A percentile compares a stretch with the other conserved stretches of the same genome.
These are phyloP conservation scores for Phaffia rhodozyma DNA, from an alignment of 1,284 basidiomycete genomes.

Conservation along the genomic window DNA sequence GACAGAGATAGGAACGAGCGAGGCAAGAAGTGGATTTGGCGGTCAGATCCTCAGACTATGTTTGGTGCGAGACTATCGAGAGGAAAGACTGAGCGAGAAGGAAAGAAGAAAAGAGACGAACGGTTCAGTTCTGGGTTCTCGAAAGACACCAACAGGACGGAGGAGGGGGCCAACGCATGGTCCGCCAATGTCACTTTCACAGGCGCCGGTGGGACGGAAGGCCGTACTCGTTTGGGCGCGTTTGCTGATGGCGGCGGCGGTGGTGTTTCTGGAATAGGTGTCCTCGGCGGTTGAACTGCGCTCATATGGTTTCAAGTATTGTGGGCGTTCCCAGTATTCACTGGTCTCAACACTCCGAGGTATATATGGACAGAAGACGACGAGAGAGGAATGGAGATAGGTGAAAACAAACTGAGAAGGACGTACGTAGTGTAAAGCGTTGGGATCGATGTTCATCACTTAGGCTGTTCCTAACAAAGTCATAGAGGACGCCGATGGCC, in stretches of 20 bases:
- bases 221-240: background rate
- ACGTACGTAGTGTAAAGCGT: conserved; percentile 13
- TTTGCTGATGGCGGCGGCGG: background rate
- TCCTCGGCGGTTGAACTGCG: conserved; percentile 12
- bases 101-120: background rate
- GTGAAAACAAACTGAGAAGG: background rate
- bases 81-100: background rate
- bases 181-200: conserved; percentile 1
- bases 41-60: no score
- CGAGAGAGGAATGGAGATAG: background rate
- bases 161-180: conserved; percentile 10
- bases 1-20: background rate
- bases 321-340: background rate
- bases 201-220: background rate
- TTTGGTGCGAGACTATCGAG: no score
- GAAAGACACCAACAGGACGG: conserved; percentile 12
- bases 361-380: no score
- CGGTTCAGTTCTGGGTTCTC: conserved; percentile 4
- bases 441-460: background rate
- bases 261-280: conserved; percentile 7
- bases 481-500: conserved; percentile 30
- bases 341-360: background rate
- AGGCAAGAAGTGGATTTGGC: background rate
- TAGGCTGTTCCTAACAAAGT: conserved; percentile 24
- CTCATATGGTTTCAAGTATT: background rate